These are phyloP conservation scores for Penicillium sp. DNA, from an alignment of 2,329 filamentous ascomycete species.

Conservation along the genomic window DNA sequence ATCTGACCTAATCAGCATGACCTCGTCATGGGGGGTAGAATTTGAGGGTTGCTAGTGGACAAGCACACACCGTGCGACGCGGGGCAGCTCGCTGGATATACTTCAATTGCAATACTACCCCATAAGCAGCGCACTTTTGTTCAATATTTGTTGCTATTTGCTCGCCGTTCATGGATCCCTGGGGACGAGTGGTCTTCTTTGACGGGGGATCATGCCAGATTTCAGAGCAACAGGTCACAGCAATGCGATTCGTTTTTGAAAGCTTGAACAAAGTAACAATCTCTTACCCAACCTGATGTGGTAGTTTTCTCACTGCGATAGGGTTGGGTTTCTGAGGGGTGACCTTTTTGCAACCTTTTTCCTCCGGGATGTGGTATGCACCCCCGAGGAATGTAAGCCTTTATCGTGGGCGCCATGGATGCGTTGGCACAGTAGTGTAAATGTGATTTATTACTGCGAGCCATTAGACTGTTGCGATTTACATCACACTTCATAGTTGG, in stretches of 20 bases:
- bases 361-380: slow-evolving; percentile 5
- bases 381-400: neutral
- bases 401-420: neutral
- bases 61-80: neutral
- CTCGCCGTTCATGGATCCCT: neutral
- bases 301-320: neutral
- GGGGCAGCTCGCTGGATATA: neutral
- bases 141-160: neutral
- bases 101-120: neutral
- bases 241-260: neutral
- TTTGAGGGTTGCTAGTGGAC: neutral
- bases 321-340: neutral
- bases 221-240: neutral
- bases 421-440: too few relatives aligned
- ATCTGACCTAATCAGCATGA: slow-evolving; percentile 3
- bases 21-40: neutral
- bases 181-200: neutral
- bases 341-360: neutral
- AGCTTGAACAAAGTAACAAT: neutral
- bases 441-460: neutral
- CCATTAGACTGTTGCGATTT: neutral
- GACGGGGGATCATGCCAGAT: slow-evolving; percentile 2
- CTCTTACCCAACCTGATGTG: neutral
- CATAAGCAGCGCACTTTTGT: neutral
- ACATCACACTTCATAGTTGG: neutral